These are phyloP conservation scores for Colletotrichum sp. DNA, from an alignment of 2,329 filamentous ascomycete species.

Conservation along the genomic window DNA sequence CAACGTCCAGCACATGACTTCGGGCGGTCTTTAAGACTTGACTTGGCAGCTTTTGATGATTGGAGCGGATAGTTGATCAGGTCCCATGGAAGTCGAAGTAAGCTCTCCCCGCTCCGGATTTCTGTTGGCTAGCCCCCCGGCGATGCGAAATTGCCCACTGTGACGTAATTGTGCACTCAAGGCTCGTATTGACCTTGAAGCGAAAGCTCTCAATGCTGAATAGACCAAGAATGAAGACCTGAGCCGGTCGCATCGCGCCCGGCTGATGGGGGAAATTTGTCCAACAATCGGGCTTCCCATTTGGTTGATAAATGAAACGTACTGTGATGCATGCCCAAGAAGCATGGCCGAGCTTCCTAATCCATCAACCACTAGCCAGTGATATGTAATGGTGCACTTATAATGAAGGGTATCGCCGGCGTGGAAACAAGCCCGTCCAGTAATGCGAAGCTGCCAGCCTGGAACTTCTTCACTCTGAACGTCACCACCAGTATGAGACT, in stretches of 20 bases:
- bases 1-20: rapidly evolving
- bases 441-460: not conserved
- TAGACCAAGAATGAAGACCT: not conserved
- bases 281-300: not conserved
- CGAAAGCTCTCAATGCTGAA: not conserved
- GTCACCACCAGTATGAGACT: not conserved
- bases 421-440: not conserved
- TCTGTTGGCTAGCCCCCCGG: not conserved
- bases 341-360: not conserved
- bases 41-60: not conserved
- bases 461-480: not conserved
- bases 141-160: not conserved
- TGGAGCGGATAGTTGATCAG: not conserved
- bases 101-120: not conserved
- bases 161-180: not conserved
- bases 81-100: not conserved
- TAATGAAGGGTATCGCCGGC: not conserved
- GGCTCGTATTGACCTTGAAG: not conserved
- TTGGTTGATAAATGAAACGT: not conserved
- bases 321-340: not conserved
- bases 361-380: not conserved
- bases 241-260: not conserved
- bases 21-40: not conserved
- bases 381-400: not conserved
- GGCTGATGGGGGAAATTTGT: not conserved